A percentile compares a stretch with the other conserved stretches of the same genome.
Conservation (phyloP, 495 filamentous ascomycete genomes). For the Zalerion maritima region DNA sequence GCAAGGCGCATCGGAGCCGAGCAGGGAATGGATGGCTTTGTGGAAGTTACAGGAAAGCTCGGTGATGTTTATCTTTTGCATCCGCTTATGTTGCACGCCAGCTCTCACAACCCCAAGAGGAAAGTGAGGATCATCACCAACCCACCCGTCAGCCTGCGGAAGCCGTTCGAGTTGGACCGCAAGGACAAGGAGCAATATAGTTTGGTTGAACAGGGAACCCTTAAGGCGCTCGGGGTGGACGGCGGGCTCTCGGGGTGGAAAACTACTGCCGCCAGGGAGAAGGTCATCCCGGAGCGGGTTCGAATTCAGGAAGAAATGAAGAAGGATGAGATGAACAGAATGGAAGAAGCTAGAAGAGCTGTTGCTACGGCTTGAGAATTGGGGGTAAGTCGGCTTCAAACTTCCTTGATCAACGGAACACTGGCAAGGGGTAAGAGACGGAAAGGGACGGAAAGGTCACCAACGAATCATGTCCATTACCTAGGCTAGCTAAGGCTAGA, state of each 20-base stretch:
- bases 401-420: too few species aligned
- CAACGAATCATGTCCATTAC: too few species aligned
- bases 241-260: conserved; percentile 47
- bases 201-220: conserved; percentile 53
- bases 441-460: too few species aligned
- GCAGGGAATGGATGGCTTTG: too few species aligned
- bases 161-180: conserved; percentile 52
- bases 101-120: conserved; percentile 44
- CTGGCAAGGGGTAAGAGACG: too few species aligned
- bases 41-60: conserved; percentile 47
- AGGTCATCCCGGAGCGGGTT: conserved; percentile 24
- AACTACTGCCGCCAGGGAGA: conserved; percentile 38
- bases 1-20: conserved; percentile 25
- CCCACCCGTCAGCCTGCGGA: conserved; percentile 46
- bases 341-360: conserved; percentile 16
- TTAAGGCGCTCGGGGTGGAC: conserved; percentile 40
- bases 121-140: conserved; percentile 57
- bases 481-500: too few species aligned
- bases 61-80: conserved; percentile 60
- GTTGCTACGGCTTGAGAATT: conserved; percentile 8
- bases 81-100: conserved; percentile 59
- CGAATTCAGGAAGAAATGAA: conserved; percentile 35
- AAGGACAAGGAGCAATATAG: conserved; percentile 42
- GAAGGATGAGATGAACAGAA: conserved; percentile 25
- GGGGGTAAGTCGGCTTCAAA: too few species aligned